Base-by-base conservation (phyloP, 164 flowering plant genomes). In the Kingdonia uniflora region DNA sequence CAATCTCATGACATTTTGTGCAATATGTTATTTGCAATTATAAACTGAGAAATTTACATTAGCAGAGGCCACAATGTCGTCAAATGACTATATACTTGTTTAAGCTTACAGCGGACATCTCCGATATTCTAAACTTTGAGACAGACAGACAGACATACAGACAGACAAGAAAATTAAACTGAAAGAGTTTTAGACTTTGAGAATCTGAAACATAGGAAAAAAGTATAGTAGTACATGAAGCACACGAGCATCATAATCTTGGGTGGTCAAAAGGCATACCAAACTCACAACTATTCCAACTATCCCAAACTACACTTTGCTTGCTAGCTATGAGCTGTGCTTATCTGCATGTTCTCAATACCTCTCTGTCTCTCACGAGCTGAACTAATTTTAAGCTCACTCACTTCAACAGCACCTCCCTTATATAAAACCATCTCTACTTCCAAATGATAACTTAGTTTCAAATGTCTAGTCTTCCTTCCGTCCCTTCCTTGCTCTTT, bases 351-450 rank as follows among this genome's bases (percentile, higher is more conserved):
- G n/a, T n/a, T n/a, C n/a, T n/a, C n/a, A n/a, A n/a, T 43, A 39
- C 37, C 21, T 39, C 44, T 33, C 11, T 14, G 17, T 15, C 38
- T 14, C 44, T 40, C 45, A 52, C 56, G 56, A 52, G 56, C 45
- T 17, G 16, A 52, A 11, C 4, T 2, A 45, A 19, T 17, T 11
- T n/a, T n/a, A n/a, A 19, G 24, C 49, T 23, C n/a, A 47, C 16
- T 47, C 19, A 6, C 2, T 47, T 22, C 29, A 21, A 23, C 19
- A 11, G 5, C 12, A 17, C 22, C 20, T 17, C 49, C 22, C 19
- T 22, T 17, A 22, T 23, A 21, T 11, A 47, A 47, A 47, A n/a
- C 19, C 45, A 71, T 69, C 76, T 55, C 73, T 16, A 52, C 4
- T 3, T 3, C 35, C 4, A 29, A 29, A 29, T 3, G 8, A 29